A percentile compares a stretch with the other conserved stretches of the same genome.
Evolutionary conservation across 495 filamentous ascomycete species (phyloP).

Genomic region (Xylaria castorea): DNA sequence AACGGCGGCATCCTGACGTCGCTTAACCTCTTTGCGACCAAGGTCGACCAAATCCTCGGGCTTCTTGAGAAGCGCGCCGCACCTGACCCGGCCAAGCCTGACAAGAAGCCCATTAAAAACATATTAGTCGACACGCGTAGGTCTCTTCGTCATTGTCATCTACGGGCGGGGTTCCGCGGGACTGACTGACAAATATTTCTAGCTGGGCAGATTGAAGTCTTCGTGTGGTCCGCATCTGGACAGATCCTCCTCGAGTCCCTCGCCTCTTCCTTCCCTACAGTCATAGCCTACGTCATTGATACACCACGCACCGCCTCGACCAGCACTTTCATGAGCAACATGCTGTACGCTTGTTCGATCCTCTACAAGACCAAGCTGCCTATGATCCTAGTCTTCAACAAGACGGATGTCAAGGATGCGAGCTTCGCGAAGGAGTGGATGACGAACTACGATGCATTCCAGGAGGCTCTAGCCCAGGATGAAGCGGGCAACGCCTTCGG

Average conservation of each 20-base stretch:
- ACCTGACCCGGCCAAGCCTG: constrained; percentile 66
- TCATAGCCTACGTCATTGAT: constrained; percentile 97
- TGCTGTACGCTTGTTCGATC: constrained; percentile 98
- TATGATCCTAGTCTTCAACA: constrained; percentile 99
- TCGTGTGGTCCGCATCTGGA: constrained; percentile 95
- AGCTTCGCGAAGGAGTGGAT: constrained; percentile 98
- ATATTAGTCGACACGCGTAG: constrained; percentile 89
- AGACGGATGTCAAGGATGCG: constrained; percentile 92
- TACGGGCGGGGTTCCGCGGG: too few species aligned
- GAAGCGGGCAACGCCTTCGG: constrained; percentile 80
- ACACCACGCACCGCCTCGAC: constrained; percentile 92
- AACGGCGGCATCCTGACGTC: constrained; percentile 98
- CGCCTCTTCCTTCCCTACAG: constrained; percentile 91
- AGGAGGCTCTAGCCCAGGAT: constrained; percentile 79
- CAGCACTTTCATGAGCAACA: constrained; percentile 98
- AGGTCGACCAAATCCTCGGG: constrained; percentile 90
- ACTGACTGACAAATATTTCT: constrained; percentile 10
- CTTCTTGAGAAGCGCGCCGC: constrained; percentile 86
- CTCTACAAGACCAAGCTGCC: constrained; percentile 98
- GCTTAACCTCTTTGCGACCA: constrained; percentile 94
- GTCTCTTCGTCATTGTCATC: constrained; percentile 1
- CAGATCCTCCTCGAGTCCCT: constrained; percentile 92
- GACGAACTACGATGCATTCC: constrained; percentile 97
- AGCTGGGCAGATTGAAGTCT: constrained; percentile 95
- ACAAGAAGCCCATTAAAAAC: constrained; percentile 72